phyloP scores from a whole-genome alignment of 2,329 filamentous ascomycete genomes.

The Arthrobotrys sphaeroides region DNA sequence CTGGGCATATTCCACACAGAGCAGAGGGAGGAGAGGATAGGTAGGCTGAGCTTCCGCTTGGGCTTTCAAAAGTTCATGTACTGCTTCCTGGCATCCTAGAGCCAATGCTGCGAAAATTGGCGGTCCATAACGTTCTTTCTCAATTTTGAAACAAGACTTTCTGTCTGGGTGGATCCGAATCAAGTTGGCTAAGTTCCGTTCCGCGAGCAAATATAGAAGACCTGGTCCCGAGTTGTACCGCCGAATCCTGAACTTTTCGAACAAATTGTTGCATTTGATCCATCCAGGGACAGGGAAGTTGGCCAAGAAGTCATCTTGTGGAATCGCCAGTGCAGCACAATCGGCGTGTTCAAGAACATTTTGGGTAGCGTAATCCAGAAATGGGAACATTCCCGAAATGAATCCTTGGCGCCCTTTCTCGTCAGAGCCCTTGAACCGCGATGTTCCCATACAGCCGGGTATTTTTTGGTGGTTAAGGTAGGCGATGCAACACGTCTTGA shows the following conservation, averaged over 20 bases:
- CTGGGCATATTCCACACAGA: constrained; percentile 14
- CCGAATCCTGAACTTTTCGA: constrained; percentile 56
- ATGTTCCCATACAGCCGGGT: background rate
- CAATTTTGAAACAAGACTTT: constrained; percentile 54
- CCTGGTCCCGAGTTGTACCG: constrained; percentile 57
- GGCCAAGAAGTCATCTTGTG: constrained; percentile 60
- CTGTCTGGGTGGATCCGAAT: constrained; percentile 58
- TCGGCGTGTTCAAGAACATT: constrained; percentile 63
- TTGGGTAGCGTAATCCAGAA: constrained; percentile 64
- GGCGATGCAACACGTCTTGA: constrained; percentile 63
- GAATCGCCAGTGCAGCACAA: constrained; percentile 58
- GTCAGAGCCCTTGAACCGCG: background rate
- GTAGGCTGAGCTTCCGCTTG: background rate
- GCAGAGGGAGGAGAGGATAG: background rate
- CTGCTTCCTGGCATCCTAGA: constrained; percentile 58
- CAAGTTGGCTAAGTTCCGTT: constrained; percentile 54
- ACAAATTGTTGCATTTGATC: constrained; percentile 59
- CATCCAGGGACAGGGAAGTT: constrained; percentile 58
- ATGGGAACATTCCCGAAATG: constrained; percentile 60
- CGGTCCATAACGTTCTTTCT: constrained; percentile 59
- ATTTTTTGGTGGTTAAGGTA: constrained; percentile 62
- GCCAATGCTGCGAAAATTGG: constrained; percentile 61
- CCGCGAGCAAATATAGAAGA: constrained; percentile 61
- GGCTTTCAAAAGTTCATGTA: constrained; percentile 56
- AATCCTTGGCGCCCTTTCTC: constrained; percentile 35